Base-by-base conservation (phyloP, 257 asterid genomes). In the Echium plantagineum region DNA sequence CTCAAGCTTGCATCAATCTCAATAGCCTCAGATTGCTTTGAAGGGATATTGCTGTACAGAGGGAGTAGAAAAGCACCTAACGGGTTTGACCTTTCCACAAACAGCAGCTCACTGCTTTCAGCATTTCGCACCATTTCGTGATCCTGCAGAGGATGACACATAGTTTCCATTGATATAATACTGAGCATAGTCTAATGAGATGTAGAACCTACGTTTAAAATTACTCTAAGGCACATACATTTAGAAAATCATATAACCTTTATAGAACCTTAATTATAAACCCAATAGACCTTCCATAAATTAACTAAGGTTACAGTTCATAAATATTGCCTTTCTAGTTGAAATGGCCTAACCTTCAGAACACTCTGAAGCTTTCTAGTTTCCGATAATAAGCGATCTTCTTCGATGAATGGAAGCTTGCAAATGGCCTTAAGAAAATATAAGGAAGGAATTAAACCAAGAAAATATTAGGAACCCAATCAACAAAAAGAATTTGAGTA, bases 351-450 rank as follows among this genome's bases (percentile, higher is more conserved):
- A 51, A 81, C 91, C 85, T 75, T 75, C 5, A 79, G 64, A 58
- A 67, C 73, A 2, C 63, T 62, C 26, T 74, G 83, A 24, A 68
- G 55, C 32, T 75, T 81, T 58, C 31, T 73, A 1, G 84, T 80
- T 75, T 75, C 89, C 8, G 7, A 0, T 24, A 83, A 68, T 9
- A 85, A 85, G 13, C 82, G 81, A 12, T 38, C 72, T 65, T 81
- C 89, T 4, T 85, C 85, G 24, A 85, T 83, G 66, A 83, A 83
- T 1, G 86, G 83, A 7, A 83, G 75, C 56, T 78, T 81, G 65
- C 74, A 68, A 6, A 79, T 30, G 20, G 76, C 89, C 94, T 83
- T 61, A 8, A 18, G 32, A 53, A 53, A 68, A 66, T 22, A 28
- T 24, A 30, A 24, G 24, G 21, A 68, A 13, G 20, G 18, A 32